Evolutionary conservation across 2,329 filamentous ascomycete genomes (phyloP).

Genomic region (Drechslerella coelobrocha): DNA sequence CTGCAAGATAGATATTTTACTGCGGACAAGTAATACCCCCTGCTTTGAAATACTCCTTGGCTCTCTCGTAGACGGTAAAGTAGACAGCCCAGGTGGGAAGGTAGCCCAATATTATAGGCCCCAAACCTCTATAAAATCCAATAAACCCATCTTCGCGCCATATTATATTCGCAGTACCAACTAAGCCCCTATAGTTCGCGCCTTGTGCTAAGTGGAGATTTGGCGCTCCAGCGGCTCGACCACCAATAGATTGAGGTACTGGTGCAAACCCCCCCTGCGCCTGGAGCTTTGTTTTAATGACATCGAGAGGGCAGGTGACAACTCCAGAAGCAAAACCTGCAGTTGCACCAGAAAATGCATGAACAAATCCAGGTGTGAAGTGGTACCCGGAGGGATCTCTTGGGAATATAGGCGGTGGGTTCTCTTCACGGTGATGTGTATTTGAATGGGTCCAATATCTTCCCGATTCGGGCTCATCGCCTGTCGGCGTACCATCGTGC

Average conservation of each 20-base stretch:
- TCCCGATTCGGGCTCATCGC: slow-evolving; percentile 13
- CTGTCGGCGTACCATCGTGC: slow-evolving; percentile 1
- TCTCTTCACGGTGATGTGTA: slow-evolving; percentile 1
- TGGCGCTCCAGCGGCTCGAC: slow-evolving; percentile 37
- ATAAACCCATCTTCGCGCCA: slow-evolving; percentile 85
- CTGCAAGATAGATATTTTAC: not conserved
- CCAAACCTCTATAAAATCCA: slow-evolving; percentile 90
- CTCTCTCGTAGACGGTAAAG: slow-evolving; percentile 93
- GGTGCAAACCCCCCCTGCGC: slow-evolving; percentile 80
- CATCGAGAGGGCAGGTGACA: slow-evolving; percentile 94
- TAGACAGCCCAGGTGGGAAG: slow-evolving; percentile 98
- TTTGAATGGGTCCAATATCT: slow-evolving; percentile 35
- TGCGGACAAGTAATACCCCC: slow-evolving; percentile 21
- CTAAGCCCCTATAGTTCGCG: slow-evolving; percentile 78
- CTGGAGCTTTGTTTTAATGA: slow-evolving; percentile 98
- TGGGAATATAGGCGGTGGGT: slow-evolving; percentile 22
- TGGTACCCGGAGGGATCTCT: slow-evolving; percentile 51
- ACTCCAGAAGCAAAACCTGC: slow-evolving; percentile 92
- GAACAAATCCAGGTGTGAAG: slow-evolving; percentile 68
- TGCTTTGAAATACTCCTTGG: slow-evolving; percentile 70
- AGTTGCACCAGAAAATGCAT: slow-evolving; percentile 83
- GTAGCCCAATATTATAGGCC: slow-evolving; percentile 93
- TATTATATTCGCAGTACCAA: slow-evolving; percentile 85
- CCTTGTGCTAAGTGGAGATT: slow-evolving; percentile 58
- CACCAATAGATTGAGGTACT: slow-evolving; percentile 43